phyloP scores from a whole-genome alignment of 768 basidiomycete genomes.

The Leccinum imitatum region DNA sequence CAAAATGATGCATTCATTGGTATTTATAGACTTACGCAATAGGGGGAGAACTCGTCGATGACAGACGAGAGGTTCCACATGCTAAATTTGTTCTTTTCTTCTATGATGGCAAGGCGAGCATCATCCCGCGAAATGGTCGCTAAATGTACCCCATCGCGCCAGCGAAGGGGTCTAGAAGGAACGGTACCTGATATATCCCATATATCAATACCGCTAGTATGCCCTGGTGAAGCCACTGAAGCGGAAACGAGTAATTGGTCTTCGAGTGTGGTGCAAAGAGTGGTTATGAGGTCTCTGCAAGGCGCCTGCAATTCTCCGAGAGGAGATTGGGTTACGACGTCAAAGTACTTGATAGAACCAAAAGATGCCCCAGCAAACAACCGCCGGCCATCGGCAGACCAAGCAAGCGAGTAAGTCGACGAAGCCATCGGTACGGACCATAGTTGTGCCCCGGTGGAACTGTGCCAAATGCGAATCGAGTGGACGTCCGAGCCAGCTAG shows the following conservation, averaged over 20 bases:
- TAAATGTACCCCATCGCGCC: background rate
- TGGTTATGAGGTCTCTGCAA: conserved; percentile 6
- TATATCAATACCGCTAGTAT: conserved; percentile 3
- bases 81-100: background rate
- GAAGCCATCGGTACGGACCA: background rate
- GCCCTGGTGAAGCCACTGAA: background rate
- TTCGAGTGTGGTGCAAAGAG: conserved; percentile 5
- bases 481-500: background rate
- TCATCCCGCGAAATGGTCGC: conserved; percentile 7
- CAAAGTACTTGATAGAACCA: conserved; percentile 13
- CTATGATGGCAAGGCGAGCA: conserved; percentile 1
- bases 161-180: conserved; percentile 2
- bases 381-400: conserved; percentile 15
- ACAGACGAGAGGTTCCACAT: background rate
- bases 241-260: conserved; percentile 7
- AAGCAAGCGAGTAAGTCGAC: conserved; percentile 12
- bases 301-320: background rate
- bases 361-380: conserved; percentile 11
- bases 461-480: conserved; percentile 15
- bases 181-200: conserved; percentile 11
- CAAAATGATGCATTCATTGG: background rate
- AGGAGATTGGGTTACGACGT: conserved; percentile 1
- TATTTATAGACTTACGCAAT: conserved; percentile 2
- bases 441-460: conserved; percentile 6
- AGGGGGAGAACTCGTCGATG: background rate